These are phyloP conservation scores for Cladophialophora psammophila DNA, from an alignment of 2,329 filamentous ascomycete genomes.

Conservation along the genomic window DNA sequence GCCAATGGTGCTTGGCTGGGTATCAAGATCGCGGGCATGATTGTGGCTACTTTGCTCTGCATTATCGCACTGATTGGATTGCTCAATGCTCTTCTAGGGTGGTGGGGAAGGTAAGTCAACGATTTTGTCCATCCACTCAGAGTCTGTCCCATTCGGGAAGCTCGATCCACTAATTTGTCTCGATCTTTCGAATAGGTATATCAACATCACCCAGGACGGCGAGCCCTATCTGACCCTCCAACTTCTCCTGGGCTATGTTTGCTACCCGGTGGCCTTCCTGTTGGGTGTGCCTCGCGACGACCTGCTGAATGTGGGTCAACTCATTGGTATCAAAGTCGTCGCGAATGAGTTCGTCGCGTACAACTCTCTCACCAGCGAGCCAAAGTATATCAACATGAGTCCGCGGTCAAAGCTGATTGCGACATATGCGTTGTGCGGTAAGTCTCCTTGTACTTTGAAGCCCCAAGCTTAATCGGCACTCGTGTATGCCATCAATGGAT, in stretches of 20 bases:
- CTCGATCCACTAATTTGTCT: background rate
- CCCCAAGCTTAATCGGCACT: background rate
- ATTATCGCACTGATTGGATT: slow-evolving; percentile 80
- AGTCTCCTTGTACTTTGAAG: slow-evolving; percentile 29
- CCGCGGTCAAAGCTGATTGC: slow-evolving; percentile 79
- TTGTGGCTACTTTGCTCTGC: slow-evolving; percentile 78
- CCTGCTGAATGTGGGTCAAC: slow-evolving; percentile 74
- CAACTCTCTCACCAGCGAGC: slow-evolving; percentile 59
- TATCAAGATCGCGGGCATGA: slow-evolving; percentile 86
- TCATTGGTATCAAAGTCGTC: slow-evolving; percentile 87
- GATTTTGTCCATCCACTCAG: background rate
- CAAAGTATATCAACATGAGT: slow-evolving; percentile 65
- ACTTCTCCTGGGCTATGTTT: slow-evolving; percentile 77
- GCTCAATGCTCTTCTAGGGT: slow-evolving; percentile 77
- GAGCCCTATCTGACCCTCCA: slow-evolving; percentile 75
- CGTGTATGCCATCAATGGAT: background rate
- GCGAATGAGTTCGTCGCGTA: slow-evolving; percentile 86
- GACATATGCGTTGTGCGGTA: slow-evolving; percentile 79
- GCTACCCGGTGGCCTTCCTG: slow-evolving; percentile 81
- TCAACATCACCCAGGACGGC: slow-evolving; percentile 65
- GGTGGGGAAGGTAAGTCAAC: slow-evolving; percentile 78
- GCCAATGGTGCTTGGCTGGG: slow-evolving; percentile 85
- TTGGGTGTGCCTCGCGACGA: slow-evolving; percentile 76
- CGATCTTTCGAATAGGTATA: slow-evolving; percentile 59
- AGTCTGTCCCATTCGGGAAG: background rate